phyloP scores from a whole-genome alignment of 306 rosid species.

The Cicer bijugum region DNA sequence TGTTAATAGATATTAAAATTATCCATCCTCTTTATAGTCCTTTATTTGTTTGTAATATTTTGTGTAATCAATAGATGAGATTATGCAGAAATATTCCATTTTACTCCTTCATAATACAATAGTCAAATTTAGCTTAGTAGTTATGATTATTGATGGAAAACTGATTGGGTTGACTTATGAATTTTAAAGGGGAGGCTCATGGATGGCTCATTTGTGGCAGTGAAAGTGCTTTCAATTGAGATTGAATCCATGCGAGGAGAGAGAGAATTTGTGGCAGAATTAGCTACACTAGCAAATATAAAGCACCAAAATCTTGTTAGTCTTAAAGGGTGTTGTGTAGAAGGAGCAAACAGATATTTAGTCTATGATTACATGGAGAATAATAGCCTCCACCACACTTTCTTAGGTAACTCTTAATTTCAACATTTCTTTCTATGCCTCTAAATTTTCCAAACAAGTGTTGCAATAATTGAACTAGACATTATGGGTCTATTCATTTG shows the following conservation, averaged over 20 bases:
- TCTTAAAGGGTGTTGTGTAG: constrained; percentile 82
- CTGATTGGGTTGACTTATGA: constrained; percentile 39
- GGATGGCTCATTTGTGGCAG: constrained; percentile 71
- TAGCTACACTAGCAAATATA: constrained; percentile 71
- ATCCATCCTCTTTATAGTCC: too few relatives aligned
- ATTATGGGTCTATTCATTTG: too few relatives aligned
- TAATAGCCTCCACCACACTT: constrained; percentile 69
- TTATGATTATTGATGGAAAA: constrained; percentile 20
- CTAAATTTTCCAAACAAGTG: not conserved
- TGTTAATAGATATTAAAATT: too few relatives aligned
- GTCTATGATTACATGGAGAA: constrained; percentile 92
- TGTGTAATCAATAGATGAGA: too few relatives aligned
- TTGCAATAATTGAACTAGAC: not conserved
- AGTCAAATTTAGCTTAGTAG: not conserved
- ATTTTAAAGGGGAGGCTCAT: constrained; percentile 65
- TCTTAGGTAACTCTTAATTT: constrained; percentile 55
- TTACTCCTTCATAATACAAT: too few relatives aligned
- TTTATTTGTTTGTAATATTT: too few relatives aligned
- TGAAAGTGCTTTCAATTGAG: constrained; percentile 79
- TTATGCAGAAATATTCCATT: too few relatives aligned
- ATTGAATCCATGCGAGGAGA: constrained; percentile 88
- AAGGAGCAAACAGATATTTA: constrained; percentile 72
- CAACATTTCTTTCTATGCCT: not conserved
- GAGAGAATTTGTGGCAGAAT: constrained; percentile 79
- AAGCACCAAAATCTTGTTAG: constrained; percentile 77